Evolutionary conservation across 106 monocot species (phyloP), one percentile per base, ranked within the genome.

Genomic region (Alisma plantagoaquatica): DNA sequence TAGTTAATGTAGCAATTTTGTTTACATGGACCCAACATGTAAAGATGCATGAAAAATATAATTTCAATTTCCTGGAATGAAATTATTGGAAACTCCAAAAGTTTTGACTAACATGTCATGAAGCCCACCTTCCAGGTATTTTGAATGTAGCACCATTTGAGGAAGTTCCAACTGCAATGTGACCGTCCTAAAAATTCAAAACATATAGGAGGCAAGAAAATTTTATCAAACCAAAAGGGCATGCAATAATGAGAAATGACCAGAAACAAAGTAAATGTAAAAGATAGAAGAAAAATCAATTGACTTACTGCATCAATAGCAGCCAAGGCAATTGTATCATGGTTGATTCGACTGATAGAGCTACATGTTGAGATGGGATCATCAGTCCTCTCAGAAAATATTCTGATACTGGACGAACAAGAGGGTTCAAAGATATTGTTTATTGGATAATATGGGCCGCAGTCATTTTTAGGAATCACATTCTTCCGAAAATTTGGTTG

Each of bases 141-240:
- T 84, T 83, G 38, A 84, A 88, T 30, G 94, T 81, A 67, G 92
- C 94, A 42, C 94, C 94, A 78, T 94, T 94, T 27, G 94, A 88
- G 22, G 88, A 94, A 27, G 88, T 94, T 21, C 94, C 94, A 68
- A 78, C 88, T 63, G 84, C 94, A 47, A 94, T 81, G 50, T 46
- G 67, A 48, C 94, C 88, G 49, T 49, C 57, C 84, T 94, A 57
- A 22, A 38, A 8, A 73, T 29, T 35, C 35, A 29, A 59, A 43
- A 45, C n/a, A 41, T 2, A 24, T 43, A 6, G 27, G 21, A 59
- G n/a, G n/a, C n/a, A n/a, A n/a, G n/a, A n/a, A n/a, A n/a, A n/a
- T n/a, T n/a, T n/a, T n/a, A n/a, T n/a, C n/a, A n/a, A n/a, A n/a
- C n/a, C n/a, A n/a, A n/a, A n/a, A n/a, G n/a, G n/a, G n/a, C n/a